phyloP scores from a whole-genome alignment of 257 asterid genomes.

The Leptodermis oblonga region DNA sequence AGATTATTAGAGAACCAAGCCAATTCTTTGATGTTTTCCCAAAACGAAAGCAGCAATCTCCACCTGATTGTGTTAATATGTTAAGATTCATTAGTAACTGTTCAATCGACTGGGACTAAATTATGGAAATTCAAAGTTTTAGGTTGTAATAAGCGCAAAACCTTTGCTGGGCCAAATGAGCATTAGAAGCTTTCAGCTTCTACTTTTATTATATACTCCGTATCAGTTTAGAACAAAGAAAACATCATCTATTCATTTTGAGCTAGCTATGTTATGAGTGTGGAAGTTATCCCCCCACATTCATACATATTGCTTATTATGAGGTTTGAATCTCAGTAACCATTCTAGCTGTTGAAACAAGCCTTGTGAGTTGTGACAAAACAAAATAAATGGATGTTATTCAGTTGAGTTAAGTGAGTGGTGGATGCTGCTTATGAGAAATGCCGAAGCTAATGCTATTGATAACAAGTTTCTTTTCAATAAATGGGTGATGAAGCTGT shows the following conservation, averaged over 20 bases:
- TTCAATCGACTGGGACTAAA: background rate
- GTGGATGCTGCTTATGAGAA: background rate
- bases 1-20: background rate
- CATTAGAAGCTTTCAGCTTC: background rate
- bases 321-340: background rate
- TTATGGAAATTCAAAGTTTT: background rate
- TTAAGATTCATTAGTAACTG: background rate
- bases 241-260: background rate
- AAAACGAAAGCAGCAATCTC: background rate
- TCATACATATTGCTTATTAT: background rate
- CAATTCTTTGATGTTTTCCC: background rate
- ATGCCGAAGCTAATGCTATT: background rate
- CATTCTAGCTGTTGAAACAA: background rate
- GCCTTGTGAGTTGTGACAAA: background rate
- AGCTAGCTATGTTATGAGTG: background rate
- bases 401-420: background rate
- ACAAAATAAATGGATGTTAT: background rate
- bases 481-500: background rate
- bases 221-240: background rate
- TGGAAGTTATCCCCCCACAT: background rate
- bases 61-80: background rate
- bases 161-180: background rate
- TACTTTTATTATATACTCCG: background rate
- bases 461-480: background rate
- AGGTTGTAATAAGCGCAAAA: background rate